Percentiles rank a stretch among this genome's conserved stretches.
These are phyloP conservation scores for Rhodofomes roseus DNA, from an alignment of 1,284 basidiomycete species.

Conservation along the genomic window DNA sequence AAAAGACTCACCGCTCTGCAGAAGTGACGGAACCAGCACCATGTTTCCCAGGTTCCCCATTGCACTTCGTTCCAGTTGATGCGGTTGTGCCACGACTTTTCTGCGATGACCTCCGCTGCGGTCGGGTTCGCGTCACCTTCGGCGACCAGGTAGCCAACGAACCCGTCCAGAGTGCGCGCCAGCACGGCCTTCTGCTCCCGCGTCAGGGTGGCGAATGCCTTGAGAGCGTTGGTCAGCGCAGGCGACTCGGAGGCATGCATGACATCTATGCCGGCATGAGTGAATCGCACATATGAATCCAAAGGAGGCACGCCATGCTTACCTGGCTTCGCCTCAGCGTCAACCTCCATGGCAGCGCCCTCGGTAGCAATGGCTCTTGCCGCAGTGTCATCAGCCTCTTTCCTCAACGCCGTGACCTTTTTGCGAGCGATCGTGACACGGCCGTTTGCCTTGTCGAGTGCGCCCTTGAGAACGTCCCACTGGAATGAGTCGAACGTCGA, in stretches of 20 bases:
- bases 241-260: slow-evolving; percentile 54
- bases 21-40: slow-evolving; percentile 87
- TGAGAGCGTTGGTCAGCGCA: slow-evolving; percentile 63
- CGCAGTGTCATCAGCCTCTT: slow-evolving; percentile 82
- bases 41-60: slow-evolving; percentile 81
- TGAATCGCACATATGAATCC: not conserved
- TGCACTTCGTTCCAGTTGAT: slow-evolving; percentile 62
- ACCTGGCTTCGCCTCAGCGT: slow-evolving; percentile 61
- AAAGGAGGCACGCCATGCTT: not conserved
- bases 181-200: slow-evolving; percentile 73
- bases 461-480: slow-evolving; percentile 81
- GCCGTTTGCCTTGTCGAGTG: slow-evolving; percentile 86
- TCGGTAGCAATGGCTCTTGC: slow-evolving; percentile 69
- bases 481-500: slow-evolving; percentile 58
- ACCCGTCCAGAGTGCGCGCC: slow-evolving; percentile 64
- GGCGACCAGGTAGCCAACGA: slow-evolving; percentile 57
- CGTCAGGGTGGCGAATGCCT: slow-evolving; percentile 68
- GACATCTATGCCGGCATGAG: slow-evolving; percentile 36
- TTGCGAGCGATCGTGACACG: slow-evolving; percentile 74
- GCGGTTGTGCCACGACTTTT: slow-evolving; percentile 67
- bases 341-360: slow-evolving; percentile 60
- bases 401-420: slow-evolving; percentile 69
- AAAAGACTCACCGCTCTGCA: slow-evolving; percentile 59
- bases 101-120: slow-evolving; percentile 48
- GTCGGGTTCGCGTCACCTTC: slow-evolving; percentile 41